A percentile compares a stretch with the other conserved stretches of the same genome.
These are phyloP conservation scores for Citrus sp. DNA, from an alignment of 345 rosid species.

Conservation along the genomic window DNA sequence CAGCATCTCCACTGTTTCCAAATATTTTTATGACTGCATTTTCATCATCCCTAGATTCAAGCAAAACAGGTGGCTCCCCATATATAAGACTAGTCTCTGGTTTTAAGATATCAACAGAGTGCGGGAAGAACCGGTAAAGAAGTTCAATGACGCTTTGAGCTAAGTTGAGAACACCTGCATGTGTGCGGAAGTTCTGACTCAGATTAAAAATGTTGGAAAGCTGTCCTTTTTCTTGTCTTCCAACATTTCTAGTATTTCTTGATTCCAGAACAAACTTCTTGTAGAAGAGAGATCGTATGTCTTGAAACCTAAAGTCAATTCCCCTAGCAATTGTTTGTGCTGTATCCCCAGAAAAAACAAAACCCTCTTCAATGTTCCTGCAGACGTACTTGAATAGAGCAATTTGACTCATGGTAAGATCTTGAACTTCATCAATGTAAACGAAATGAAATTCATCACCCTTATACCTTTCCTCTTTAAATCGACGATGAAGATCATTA, in stretches of 20 bases:
- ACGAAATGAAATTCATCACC: constrained; percentile 45
- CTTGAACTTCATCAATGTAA: constrained; percentile 65
- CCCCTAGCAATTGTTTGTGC: constrained; percentile 36
- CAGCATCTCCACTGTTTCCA: constrained; percentile 21
- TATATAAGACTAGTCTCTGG: constrained; percentile 36
- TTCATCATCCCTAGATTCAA: constrained; percentile 29
- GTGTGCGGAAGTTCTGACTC: constrained; percentile 54
- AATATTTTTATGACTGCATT: constrained; percentile 39
- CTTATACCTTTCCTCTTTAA: constrained; percentile 19
- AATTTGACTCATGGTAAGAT: constrained; percentile 56
- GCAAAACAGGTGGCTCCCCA: constrained; percentile 53
- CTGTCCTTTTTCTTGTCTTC: constrained; percentile 31
- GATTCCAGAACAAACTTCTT: constrained; percentile 33
- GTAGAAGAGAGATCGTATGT: constrained; percentile 43
- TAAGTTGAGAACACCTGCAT: constrained; percentile 43
- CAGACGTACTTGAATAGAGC: constrained; percentile 44
- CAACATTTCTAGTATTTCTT: neutral
- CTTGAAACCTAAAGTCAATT: constrained; percentile 51
- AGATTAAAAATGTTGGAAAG: constrained; percentile 28
- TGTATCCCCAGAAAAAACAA: constrained; percentile 45
- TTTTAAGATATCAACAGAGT: constrained; percentile 32
- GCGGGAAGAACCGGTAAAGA: constrained; percentile 40
- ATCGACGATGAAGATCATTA: constrained; percentile 45
- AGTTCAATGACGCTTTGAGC: constrained; percentile 53
- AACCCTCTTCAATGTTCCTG: constrained; percentile 42